These are phyloP conservation scores for Tillandsia leiboldiana DNA, from an alignment of 176 grass and related monocot genomes.

Conservation along the genomic window DNA sequence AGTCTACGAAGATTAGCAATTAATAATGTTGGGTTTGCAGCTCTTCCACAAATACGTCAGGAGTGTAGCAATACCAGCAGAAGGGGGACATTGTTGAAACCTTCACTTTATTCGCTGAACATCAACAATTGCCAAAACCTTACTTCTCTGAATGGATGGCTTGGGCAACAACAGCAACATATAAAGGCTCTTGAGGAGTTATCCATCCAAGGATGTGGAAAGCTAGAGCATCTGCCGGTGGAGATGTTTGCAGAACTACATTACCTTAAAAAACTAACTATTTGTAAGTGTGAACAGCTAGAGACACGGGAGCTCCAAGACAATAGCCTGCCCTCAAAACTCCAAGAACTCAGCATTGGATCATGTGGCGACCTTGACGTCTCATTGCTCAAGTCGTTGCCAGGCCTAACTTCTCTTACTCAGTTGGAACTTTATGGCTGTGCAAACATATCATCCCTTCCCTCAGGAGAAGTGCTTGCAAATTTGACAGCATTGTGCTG, in stretches of 20 bases:
- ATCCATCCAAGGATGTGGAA: background rate
- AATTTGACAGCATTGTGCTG: background rate
- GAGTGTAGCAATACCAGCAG: background rate
- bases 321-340: slow-evolving; percentile 1
- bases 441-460: slow-evolving; percentile 1
- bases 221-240: background rate
- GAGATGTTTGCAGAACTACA: background rate
- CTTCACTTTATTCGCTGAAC: background rate
- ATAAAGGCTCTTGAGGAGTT: background rate
- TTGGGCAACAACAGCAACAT: background rate
- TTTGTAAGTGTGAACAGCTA: background rate
- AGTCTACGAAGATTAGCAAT: background rate
- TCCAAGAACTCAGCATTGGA: background rate
- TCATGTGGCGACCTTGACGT: slow-evolving; percentile 1
- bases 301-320: background rate
- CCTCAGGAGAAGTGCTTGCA: background rate
- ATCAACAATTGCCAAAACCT: background rate
- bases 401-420: background rate
- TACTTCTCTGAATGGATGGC: background rate
- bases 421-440: background rate
- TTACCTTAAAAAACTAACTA: background rate
- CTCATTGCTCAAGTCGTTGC: background rate
- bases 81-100: background rate
- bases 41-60: background rate
- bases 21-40: background rate